Evolutionary conservation across 768 basidiomycete genomes (phyloP).

Genomic region (Pholiota conissans): DNA sequence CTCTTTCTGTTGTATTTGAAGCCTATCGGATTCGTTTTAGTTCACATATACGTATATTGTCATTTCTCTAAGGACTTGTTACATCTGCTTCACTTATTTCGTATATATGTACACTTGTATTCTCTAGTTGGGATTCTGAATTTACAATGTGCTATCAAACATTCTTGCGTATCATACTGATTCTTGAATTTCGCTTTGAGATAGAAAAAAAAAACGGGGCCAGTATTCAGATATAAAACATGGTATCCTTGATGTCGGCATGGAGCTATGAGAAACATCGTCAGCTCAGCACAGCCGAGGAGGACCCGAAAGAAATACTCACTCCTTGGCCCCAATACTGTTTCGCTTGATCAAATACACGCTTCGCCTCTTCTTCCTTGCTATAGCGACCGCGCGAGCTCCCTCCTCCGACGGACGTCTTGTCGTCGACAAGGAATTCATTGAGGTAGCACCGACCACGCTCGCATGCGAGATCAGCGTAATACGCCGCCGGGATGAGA

Average conservation of each 20-base stretch:
- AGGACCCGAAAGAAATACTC: constrained; percentile 19
- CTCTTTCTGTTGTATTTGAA: too few species aligned
- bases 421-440: constrained; percentile 62
- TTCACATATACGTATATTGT: too few species aligned
- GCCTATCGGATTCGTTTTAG: too few species aligned
- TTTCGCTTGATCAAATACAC: constrained; percentile 45
- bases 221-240: constrained; percentile 71
- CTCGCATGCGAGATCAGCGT: constrained; percentile 83
- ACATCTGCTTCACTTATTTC: too few species aligned
- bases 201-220: too few species aligned
- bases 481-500: constrained; percentile 77
- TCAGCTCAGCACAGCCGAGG: constrained; percentile 1
- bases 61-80: too few species aligned
- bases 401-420: constrained; percentile 34
- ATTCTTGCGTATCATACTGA: too few species aligned
- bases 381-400: constrained; percentile 29
- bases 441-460: constrained; percentile 76
- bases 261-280: constrained; percentile 41
- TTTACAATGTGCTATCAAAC: too few species aligned
- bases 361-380: constrained; percentile 36
- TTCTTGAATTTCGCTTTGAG: too few species aligned
- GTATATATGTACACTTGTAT: too few species aligned
- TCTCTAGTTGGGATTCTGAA: too few species aligned
- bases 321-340: constrained; percentile 56
- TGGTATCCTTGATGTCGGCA: constrained; percentile 53